phyloP scores from a whole-genome alignment of 2,329 filamentous ascomycete genomes.

The Xylariales sp. region DNA sequence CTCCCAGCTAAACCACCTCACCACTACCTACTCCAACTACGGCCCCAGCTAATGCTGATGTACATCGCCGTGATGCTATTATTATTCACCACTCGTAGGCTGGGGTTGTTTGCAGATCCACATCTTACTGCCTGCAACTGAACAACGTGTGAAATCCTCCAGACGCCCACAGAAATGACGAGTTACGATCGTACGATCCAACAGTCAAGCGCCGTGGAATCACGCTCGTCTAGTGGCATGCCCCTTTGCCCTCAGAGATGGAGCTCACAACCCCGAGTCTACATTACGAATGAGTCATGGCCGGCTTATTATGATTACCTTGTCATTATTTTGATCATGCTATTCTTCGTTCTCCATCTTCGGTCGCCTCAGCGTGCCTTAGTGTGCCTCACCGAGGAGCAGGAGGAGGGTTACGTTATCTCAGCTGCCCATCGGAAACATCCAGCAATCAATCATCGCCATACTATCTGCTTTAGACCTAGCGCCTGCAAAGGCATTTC shows the following conservation, averaged over 20 bases:
- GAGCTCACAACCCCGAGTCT: conserved; percentile 8
- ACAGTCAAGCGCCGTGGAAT: conserved; percentile 6
- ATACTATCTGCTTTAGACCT: conserved; percentile 2
- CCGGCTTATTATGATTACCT: not conserved
- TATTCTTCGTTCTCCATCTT: not conserved
- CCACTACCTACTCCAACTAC: conserved; percentile 7
- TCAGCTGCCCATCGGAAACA: not conserved
- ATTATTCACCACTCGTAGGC: conserved; percentile 15
- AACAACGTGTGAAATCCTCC: conserved; percentile 7
- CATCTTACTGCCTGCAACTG: conserved; percentile 5
- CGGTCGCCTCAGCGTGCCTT: not conserved
- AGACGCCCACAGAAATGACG: conserved; percentile 5
- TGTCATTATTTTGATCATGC: too few relatives aligned
- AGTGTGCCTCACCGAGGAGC: not conserved
- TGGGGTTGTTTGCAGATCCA: conserved; percentile 1
- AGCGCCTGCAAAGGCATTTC: conserved; percentile 4
- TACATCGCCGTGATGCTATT: conserved; percentile 17
- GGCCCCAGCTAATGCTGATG: conserved; percentile 12
- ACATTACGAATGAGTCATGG: not conserved
- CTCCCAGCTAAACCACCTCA: not conserved
- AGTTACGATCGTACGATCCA: conserved; percentile 26
- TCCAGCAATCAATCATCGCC: conserved; percentile 2
- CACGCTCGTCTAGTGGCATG: not conserved
- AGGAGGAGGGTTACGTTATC: not conserved
- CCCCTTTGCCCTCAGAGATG: not conserved